Evolutionary conservation across 352 stramenopile species (phyloP).

Genomic region (Saprolegnia parasitica): DNA sequence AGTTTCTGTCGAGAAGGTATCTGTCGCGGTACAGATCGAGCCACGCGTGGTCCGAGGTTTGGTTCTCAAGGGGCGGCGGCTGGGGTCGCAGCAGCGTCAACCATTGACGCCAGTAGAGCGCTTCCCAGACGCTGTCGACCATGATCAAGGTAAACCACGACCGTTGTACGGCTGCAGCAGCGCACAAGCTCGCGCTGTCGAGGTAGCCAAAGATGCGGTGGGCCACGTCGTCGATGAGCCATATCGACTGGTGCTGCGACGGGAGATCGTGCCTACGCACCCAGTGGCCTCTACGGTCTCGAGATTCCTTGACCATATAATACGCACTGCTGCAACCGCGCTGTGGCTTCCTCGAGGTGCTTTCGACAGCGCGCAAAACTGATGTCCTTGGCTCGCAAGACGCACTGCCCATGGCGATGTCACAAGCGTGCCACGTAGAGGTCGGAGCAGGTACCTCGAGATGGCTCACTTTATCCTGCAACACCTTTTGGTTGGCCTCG

Average conservation of each 20-base stretch:
- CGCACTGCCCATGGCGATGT: neutral
- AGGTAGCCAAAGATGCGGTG: constrained; percentile 7
- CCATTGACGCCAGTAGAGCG: constrained; percentile 33
- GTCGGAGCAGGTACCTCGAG: constrained; percentile 19
- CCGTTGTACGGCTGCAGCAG: constrained; percentile 27
- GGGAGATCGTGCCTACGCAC: neutral
- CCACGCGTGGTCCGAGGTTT: constrained; percentile 22
- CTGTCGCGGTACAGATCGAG: constrained; percentile 31
- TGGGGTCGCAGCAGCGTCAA: neutral
- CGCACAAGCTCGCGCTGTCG: neutral
- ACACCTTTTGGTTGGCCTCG: constrained; percentile 28
- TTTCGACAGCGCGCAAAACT: constrained; percentile 11
- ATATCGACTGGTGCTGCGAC: neutral
- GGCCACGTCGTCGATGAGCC: neutral
- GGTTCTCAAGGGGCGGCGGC: neutral
- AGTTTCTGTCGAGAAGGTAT: constrained; percentile 34
- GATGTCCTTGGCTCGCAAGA: constrained; percentile 10
- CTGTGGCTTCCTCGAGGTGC: neutral
- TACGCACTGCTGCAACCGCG: neutral
- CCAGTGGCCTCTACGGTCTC: neutral
- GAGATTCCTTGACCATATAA: no score
- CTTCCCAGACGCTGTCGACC: constrained; percentile 30
- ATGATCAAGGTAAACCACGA: constrained; percentile 30
- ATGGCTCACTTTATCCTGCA: constrained; percentile 29
- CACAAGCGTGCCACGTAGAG: neutral